Base-by-base conservation (phyloP, 169 alveolate species). In the Prorocentrum cordatum region DNA sequence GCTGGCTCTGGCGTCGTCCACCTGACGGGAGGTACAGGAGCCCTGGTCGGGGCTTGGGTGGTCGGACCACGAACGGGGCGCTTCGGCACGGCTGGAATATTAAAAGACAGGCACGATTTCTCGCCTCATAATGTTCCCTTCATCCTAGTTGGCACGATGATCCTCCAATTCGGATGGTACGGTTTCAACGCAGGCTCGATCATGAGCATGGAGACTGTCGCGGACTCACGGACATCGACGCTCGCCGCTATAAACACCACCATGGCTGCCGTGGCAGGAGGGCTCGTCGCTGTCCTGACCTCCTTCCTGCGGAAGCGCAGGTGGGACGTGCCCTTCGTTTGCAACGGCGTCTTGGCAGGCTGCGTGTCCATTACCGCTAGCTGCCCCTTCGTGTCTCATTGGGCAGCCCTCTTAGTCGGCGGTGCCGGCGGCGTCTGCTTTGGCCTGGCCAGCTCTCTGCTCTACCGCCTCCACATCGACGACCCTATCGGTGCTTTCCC, bases 181-280 rank as follows among this genome's bases (percentile, higher is more conserved):
- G 75, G 75, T 47, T 66, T 66, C 50, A 66, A 66, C 47, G 75
- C 75, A 31, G 75, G 75, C 10, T 66, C 75, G 18, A n/a, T n/a
- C n/a, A 66, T 47, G 50, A 66, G 47, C 50, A 32, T 18, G 12
- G 18, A 7, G 18, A 38, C 47, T 7, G 12, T 7, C 47, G 47
- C 18, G 50, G 31, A 66, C 14, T 39, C 75, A 2, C 12, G 26
- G 50, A 32, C 75, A 29, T 39, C 75, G 12, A 20, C 50, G 24
- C 29, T 26, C 26, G 36, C 32, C 50, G 75, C 75, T 2, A 39
- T 32, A 39, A 66, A 66, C 75, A 39, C 36, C 24, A 14, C 75
- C 24, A 31, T 32, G 24, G 47, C 47, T 66, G 75, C 75, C 16
- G 42, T 47, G 4, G 7, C 22, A 1, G 75, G 75, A 3, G 47